Evolutionary conservation across 371 early-diverging fungal species (phyloP), one percentile per base, ranked within the genome.

Genomic region (Rhizopus stolonifer): DNA sequence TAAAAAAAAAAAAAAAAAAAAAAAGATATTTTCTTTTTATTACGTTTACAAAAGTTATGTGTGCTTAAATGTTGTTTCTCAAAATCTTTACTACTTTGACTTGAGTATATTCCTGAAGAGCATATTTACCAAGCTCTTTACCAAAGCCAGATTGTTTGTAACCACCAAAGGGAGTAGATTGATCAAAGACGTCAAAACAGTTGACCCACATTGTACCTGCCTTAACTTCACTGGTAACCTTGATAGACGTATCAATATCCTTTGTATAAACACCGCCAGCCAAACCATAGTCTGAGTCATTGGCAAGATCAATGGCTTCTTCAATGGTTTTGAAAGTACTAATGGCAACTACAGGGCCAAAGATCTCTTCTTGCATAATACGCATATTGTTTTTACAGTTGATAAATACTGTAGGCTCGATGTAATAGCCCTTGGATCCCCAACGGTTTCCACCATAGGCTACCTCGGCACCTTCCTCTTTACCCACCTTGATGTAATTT

Each of bases 281-380:
- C 34, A 95, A 74, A 4, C 94, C 94, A 72, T 87, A 95, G 18
- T 75, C 72, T 25, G 87, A 85, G 46, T 83, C 80, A 66, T 92
- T 89, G 48, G 92, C 93, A 1, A 79, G 68, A 36, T 74, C 79
- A 26, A 94, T 72, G 4, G 84, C 94, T 55, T 93, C 93, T 17
- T 92, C 89, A 6, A 87, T 59, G 1, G 74, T 75, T 43, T 76
- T 79, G 64, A 94, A 93, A 23, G 86, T 86, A 54, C 77, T 71
- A 40, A 94, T 86, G 24, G 83, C 77, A 13, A 91, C 82, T 4
- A 96, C 94, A 0, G 96, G 96, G 2, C 96, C 96, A 80, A 96
- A 96, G 51, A 95, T 86, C 65, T 96, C 96, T 52, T 94, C 90
- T 31, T 72, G 77, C 63, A 87, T 88, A 25, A 96, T 67, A 8